Conservation (phyloP, 768 basidiomycete genomes). For the Tylopilus balloui region DNA sequence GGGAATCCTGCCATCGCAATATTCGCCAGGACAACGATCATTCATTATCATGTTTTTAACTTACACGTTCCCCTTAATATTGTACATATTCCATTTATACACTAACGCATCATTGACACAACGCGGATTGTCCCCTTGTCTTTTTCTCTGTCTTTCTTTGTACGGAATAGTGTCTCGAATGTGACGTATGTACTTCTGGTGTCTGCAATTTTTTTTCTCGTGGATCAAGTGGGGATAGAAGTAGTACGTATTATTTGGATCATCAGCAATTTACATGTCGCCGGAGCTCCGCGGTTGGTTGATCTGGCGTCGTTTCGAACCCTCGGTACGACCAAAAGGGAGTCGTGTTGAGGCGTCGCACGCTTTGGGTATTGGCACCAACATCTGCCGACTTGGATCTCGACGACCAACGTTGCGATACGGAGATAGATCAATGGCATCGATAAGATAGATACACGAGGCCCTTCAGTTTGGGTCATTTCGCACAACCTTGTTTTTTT, state of each 20-base stretch:
- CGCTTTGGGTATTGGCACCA: constrained; percentile 6
- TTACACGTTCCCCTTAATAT: constrained; percentile 36
- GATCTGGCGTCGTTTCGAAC: neutral
- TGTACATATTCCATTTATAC: constrained; percentile 32
- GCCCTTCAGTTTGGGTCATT: too few species aligned
- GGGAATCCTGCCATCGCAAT: constrained; percentile 31
- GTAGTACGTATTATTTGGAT: constrained; percentile 12
- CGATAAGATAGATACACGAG: constrained; percentile 23
- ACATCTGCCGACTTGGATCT: constrained; percentile 12
- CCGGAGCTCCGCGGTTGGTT: constrained; percentile 32
- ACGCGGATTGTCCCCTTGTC: constrained; percentile 18
- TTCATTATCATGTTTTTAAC: constrained; percentile 34
- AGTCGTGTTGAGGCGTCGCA: constrained; percentile 1
- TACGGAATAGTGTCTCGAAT: constrained; percentile 23
- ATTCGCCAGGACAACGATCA: constrained; percentile 34
- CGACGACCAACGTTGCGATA: constrained; percentile 4
- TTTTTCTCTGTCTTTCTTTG: constrained; percentile 22
- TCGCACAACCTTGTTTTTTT: neutral
- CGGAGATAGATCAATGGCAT: constrained; percentile 15
- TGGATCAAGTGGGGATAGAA: constrained; percentile 21
- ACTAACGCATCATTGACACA: constrained; percentile 28
- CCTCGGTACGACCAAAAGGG: constrained; percentile 6
- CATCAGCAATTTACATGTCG: constrained; percentile 7
- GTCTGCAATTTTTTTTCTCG: constrained; percentile 9
- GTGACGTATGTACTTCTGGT: constrained; percentile 30